Base-by-base conservation (phyloP, 179 eudicot species). In the Beta lomatogona region DNA sequence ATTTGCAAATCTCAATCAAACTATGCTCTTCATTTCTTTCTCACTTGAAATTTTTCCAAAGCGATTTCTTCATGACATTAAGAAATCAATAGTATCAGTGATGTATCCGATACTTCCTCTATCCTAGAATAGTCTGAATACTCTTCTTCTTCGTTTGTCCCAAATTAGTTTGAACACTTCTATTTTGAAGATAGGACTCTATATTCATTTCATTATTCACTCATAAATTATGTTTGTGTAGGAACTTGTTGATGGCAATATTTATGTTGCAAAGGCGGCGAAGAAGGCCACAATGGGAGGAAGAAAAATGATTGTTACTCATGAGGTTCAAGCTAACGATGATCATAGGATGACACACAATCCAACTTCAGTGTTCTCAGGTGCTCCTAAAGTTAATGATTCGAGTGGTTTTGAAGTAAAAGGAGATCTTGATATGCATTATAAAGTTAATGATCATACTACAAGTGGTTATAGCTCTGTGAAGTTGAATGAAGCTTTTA, bases 271-370 rank as follows among this genome's bases (percentile, higher is more conserved):
- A 46, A 77, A 58, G 50, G 60, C 68, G 16, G 83, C 71, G 78
- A 84, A 44, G 50, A 80, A 10, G 60, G 48, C 48, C 1, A 28
- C 31, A 75, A 73, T 88, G 11, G 79, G 87, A 77, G 94, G 89
- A 77, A 89, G 93, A 78, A 90, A 89, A 81, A 80, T 86, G 86
- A 60, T 57, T 10, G 19, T 44, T 19, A 48, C 10, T 8, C 31
- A 76, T 58, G 78, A 82, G 52, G 66, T 31, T 53, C 79, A 69
- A 75, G 50, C 78, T 36, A 54, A 79, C 5, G 81, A 69, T 31
- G 77, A 83, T 83, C 11, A 68, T 7, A 15, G 11, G 64, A 61
- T 48, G 81, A 72, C 78, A 68, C 78, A 68, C n/a, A 68, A 76
- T 59, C 41, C 76, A 46, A 55, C 65, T 73, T 67, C 89, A 9